Evolutionary conservation across 2,329 filamentous ascomycete genomes (phyloP), one percentile per base, ranked within the genome.

Genomic region (Orbilia quercus): DNA sequence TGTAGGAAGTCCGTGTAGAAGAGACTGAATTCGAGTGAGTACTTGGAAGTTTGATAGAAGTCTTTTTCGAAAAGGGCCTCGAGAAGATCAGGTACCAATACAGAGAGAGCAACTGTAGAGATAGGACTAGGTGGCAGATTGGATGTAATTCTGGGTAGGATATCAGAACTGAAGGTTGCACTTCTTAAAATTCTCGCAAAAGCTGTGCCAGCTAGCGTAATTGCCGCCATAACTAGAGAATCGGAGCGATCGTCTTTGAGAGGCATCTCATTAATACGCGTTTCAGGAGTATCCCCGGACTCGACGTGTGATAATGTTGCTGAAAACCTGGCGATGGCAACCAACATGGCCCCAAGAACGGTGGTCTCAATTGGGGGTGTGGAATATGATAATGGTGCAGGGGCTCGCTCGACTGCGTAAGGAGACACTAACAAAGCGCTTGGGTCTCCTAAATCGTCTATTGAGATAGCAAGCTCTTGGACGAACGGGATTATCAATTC

Each of bases 1-100:
- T 14, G 23, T 11, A 50, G 20, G 23, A 31, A 20, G 11, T 14
- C 11, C 22, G 20, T 25, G 9, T 50, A 25, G 4, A 5, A 45
- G 4, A 20, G 7, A 45, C 20, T 22, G 16, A 7, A 4, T 3
- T 14, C n/a, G 14, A 14, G 31, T 6, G 31, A 12, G 14, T 3
- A 40, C 14, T 16, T 45, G 5, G 20, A 45, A 9, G 7, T 18
- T 22, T 22, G 42, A 45, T 18, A 12, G n/a, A 50, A 31, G 12
- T n/a, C 23, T 28, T 50, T 31, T 20, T 50, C 45, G 22, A 50
- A 31, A 2, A 50, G 12, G 28, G 45, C 20, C 6, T 50, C 45
- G 12, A 50, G 45, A 2, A 50, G 12, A 31, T 25, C 9, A 2
- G 45, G 45, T 28, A 22, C n/a, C 45, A 20, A 50, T 6, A 31